These are phyloP conservation scores for Gentiana macrophylla DNA, from an alignment of 257 asterid genomes.

Conservation along the genomic window DNA sequence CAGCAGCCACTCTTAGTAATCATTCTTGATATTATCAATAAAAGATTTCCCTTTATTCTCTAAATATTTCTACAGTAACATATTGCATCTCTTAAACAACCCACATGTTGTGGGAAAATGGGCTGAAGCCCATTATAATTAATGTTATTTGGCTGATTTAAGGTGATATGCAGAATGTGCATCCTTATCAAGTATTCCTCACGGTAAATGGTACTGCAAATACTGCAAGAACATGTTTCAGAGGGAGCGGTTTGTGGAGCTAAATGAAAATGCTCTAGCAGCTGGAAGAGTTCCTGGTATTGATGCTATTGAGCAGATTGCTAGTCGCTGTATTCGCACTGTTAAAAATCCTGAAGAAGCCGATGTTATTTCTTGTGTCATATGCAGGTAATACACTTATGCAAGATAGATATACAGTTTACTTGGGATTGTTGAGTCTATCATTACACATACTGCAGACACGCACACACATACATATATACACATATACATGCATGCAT, in stretches of 20 bases:
- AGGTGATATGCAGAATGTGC: slow-evolving; percentile 71
- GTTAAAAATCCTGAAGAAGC: slow-evolving; percentile 87
- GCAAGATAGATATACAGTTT: too few relatives aligned
- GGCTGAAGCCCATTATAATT: not conserved
- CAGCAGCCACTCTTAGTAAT: too few relatives aligned
- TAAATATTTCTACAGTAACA: too few relatives aligned
- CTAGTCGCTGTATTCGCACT: slow-evolving; percentile 75
- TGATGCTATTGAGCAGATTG: slow-evolving; percentile 72
- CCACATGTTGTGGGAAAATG: not conserved
- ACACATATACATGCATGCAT: too few relatives aligned
- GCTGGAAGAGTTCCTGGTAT: slow-evolving; percentile 81
- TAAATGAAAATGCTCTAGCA: slow-evolving; percentile 81
- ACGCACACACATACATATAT: too few relatives aligned
- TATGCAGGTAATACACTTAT: slow-evolving; percentile 61
- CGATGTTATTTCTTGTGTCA: slow-evolving; percentile 86
- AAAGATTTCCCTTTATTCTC: too few relatives aligned
- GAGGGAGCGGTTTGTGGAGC: slow-evolving; percentile 68
- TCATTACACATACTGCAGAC: not conserved
- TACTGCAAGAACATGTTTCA: slow-evolving; percentile 86
- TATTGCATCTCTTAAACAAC: not conserved
- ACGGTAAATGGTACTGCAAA: slow-evolving; percentile 92
- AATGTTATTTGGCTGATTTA: slow-evolving; percentile 7
- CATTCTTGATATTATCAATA: too few relatives aligned
- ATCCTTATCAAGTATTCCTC: slow-evolving; percentile 62
- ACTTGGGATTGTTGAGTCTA: not conserved